These are phyloP conservation scores for Sarocladium kiliense DNA, from an alignment of 2,329 filamentous ascomycete species.

Conservation along the genomic window DNA sequence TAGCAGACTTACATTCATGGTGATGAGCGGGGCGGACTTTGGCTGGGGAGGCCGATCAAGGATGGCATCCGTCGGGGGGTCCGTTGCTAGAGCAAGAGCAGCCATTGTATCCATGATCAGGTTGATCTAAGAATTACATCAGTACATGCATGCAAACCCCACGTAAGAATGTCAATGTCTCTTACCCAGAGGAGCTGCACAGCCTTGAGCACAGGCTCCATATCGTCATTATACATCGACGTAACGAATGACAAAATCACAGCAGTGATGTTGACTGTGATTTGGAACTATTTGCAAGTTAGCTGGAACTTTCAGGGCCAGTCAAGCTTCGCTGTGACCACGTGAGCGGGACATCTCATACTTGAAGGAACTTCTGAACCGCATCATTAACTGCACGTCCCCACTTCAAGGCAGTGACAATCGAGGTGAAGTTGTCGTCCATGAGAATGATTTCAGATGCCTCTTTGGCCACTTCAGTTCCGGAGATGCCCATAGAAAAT, in stretches of 20 bases:
- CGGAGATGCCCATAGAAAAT: constrained; percentile 63
- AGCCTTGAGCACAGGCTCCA: constrained; percentile 57
- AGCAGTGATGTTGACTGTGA: constrained; percentile 67
- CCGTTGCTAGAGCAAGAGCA: constrained; percentile 59
- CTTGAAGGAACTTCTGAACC: constrained; percentile 63
- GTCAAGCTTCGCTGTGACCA: not conserved
- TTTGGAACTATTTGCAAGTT: constrained; percentile 44
- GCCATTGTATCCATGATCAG: constrained; percentile 67
- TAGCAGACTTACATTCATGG: constrained; percentile 35
- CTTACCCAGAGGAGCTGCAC: constrained; percentile 59
- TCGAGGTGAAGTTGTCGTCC: constrained; percentile 62
- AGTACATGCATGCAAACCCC: not conserved
- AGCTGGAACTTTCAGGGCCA: constrained; percentile 2
- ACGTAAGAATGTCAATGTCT: not conserved
- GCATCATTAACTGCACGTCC: constrained; percentile 65
- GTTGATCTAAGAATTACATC: constrained; percentile 37
- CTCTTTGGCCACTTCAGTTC: constrained; percentile 64
- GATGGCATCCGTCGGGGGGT: constrained; percentile 52
- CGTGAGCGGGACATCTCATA: constrained; percentile 15
- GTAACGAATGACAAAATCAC: constrained; percentile 61
- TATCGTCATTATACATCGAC: constrained; percentile 49
- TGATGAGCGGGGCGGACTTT: constrained; percentile 70
- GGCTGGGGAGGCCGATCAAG: constrained; percentile 47
- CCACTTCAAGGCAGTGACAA: constrained; percentile 63
- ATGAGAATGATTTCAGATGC: constrained; percentile 64